Conservation (phyloP, 495 filamentous ascomycete genomes). For the Trichocladium uniseriatum region DNA sequence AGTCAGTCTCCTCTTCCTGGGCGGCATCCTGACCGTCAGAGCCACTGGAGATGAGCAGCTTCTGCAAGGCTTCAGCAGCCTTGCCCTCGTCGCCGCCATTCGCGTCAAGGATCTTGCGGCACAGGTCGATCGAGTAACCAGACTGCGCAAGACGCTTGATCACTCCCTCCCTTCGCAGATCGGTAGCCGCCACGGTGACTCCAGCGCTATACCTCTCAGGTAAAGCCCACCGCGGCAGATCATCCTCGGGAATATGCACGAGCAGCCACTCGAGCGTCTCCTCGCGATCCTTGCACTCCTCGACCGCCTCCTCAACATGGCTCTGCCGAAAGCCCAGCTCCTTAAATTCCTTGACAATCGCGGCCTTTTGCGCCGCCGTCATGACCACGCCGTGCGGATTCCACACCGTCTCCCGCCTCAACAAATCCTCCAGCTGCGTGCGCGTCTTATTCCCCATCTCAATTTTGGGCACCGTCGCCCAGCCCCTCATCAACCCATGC, state of each 20-base stretch:
- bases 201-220: conserved; percentile 86
- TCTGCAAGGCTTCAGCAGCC: conserved; percentile 70
- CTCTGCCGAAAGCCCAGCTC: conserved; percentile 73
- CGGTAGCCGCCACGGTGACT: conserved; percentile 68
- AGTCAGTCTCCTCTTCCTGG: conserved; percentile 21
- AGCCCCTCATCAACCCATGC: conserved; percentile 52
- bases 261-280: conserved; percentile 87
- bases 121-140: conserved; percentile 79
- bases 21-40: conserved; percentile 6
- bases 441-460: conserved; percentile 80
- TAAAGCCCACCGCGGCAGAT: conserved; percentile 79
- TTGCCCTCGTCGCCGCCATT: conserved; percentile 62
- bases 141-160: conserved; percentile 73
- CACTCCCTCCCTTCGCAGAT: conserved; percentile 66
- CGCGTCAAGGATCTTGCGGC: conserved; percentile 60
- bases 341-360: conserved; percentile 64
- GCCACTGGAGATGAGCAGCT: conserved; percentile 49
- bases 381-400: conserved; percentile 68
- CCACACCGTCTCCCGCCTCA: conserved; percentile 73
- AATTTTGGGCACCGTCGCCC: conserved; percentile 78
- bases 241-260: conserved; percentile 93
- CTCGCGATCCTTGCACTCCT: conserved; percentile 83
- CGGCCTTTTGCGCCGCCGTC: conserved; percentile 41
- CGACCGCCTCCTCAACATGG: conserved; percentile 81
- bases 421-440: conserved; percentile 63